Evolutionary conservation across 192 early-diverging fungal species (phyloP).

Genomic region (Coemansia sp.): DNA sequence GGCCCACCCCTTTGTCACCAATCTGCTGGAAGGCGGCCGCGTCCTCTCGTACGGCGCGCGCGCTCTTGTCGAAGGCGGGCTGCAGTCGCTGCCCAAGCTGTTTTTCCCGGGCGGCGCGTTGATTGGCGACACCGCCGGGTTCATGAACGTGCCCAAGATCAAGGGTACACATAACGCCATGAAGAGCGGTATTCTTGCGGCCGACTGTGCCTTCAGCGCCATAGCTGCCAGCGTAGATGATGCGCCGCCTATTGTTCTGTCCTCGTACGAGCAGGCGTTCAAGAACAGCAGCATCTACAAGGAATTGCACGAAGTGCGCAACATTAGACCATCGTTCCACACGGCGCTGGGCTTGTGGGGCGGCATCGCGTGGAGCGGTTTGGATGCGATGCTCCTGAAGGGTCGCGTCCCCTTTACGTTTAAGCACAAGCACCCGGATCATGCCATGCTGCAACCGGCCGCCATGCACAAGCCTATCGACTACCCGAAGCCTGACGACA

Average conservation of each 20-base stretch:
- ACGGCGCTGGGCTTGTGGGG: constrained; percentile 81
- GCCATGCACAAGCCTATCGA: constrained; percentile 78
- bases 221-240: constrained; percentile 49
- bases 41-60: constrained; percentile 91
- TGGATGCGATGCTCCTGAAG: constrained; percentile 87
- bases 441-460: constrained; percentile 72
- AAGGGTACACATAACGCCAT: constrained; percentile 99
- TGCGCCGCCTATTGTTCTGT: constrained; percentile 63
- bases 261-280: constrained; percentile 77
- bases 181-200: constrained; percentile 97
- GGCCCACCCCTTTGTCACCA: constrained; percentile 82
- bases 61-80: constrained; percentile 95
- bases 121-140: constrained; percentile 94
- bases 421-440: constrained; percentile 81
- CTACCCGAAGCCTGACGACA: constrained; percentile 96
- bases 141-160: constrained; percentile 97
- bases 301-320: constrained; percentile 89
- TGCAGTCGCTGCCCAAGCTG: constrained; percentile 93
- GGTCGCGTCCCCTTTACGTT: constrained; percentile 94
- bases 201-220: constrained; percentile 81
- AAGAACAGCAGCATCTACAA: constrained; percentile 86
- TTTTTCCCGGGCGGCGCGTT: constrained; percentile 93
- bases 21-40: constrained; percentile 86
- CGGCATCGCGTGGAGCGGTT: constrained; percentile 81
- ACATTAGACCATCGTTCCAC: constrained; percentile 93